A percentile compares a stretch with the other conserved stretches of the same genome.
Conservation (phyloP, 495 filamentous ascomycete genomes). For the Aspergillus hancockii region DNA sequence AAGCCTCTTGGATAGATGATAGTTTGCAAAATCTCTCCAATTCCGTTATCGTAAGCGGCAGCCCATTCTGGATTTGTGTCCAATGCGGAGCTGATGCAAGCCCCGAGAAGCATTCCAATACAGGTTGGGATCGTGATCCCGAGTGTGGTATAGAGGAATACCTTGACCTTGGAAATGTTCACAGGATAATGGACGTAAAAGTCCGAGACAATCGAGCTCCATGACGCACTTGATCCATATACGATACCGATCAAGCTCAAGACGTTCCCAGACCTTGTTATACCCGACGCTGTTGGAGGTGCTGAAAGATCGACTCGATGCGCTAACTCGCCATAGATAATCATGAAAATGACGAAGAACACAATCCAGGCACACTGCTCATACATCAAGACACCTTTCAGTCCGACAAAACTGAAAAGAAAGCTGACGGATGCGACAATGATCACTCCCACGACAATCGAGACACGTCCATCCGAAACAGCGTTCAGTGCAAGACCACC, state of each 20-base stretch:
- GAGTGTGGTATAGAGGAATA: conserved; percentile 50
- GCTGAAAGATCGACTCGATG: conserved; percentile 45
- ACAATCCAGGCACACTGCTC: conserved; percentile 63
- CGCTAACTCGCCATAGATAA: conserved; percentile 56
- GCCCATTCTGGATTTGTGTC: conserved; percentile 47
- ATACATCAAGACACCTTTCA: conserved; percentile 56
- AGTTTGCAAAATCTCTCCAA: conserved; percentile 58
- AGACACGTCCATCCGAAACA: conserved; percentile 36
- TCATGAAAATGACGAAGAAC: conserved; percentile 58
- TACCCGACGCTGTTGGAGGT: conserved; percentile 36
- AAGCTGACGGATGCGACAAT: conserved; percentile 54
- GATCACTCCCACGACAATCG: conserved; percentile 43
- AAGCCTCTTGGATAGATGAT: conserved; percentile 58
- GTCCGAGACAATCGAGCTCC: conserved; percentile 61
- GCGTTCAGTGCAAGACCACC: conserved; percentile 39
- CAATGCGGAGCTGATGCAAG: conserved; percentile 53
- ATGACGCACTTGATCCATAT: conserved; percentile 59
- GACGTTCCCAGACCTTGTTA: conserved; percentile 45
- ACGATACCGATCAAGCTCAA: conserved; percentile 56
- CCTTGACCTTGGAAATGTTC: conserved; percentile 48
- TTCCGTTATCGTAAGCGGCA: conserved; percentile 50
- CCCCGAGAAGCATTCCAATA: conserved; percentile 57
- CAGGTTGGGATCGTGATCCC: conserved; percentile 54
- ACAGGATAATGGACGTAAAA: conserved; percentile 65
- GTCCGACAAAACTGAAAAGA: conserved; percentile 60